Evolutionary conservation across 148 eudicot species (phyloP), one percentile per base, ranked within the genome.

Genomic region (Rhododendron ovatum): DNA sequence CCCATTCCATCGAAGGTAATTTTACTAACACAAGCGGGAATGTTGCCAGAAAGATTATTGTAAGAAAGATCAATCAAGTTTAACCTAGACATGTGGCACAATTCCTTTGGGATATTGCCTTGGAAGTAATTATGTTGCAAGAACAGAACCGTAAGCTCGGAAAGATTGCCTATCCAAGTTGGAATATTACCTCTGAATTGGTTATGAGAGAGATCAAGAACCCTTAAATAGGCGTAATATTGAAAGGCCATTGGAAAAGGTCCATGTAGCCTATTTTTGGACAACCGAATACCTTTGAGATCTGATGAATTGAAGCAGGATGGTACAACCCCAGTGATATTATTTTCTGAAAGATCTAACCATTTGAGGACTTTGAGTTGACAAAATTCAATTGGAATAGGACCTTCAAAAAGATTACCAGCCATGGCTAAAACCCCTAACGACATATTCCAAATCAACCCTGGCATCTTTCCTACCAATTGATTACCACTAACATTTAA

Each of bases 321-420:
- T 43, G 47, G 47, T n/a, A 79, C n/a, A 4, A 59, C 5, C 50
- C 80, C 80, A 41, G 48, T 18, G 63, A 18, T 57, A 17, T 57
- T 0, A 5, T 57, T 57, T 17, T 17, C 63, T 17, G n/a, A 57
- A 57, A 79, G 82, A 11, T 79, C 82, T 3, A 79, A 26, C 11
- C 3, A 7, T 3, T 4, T 0, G 8, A 78, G 15, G 4, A 0
- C 0, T 6, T 7, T 2, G 11, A 39, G 48, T 17, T 17, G 48
- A 76, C 80, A 76, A 39, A 76, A 76, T 76, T 76, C 80, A 2
- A 9, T 18, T 6, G 80, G 80, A 18, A 76, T 76, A 18, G 26
- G 50, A 37, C 85, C 84, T 30, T 30, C n/a, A 37, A 86, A 74
- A 26, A 55, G 15, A 55, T 86, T 86, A 8, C 35, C 30, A 1